Evolutionary conservation across 192 early-diverging fungal species (phyloP), one percentile per base, ranked within the genome.

Genomic region (Rhizophagus clarus): DNA sequence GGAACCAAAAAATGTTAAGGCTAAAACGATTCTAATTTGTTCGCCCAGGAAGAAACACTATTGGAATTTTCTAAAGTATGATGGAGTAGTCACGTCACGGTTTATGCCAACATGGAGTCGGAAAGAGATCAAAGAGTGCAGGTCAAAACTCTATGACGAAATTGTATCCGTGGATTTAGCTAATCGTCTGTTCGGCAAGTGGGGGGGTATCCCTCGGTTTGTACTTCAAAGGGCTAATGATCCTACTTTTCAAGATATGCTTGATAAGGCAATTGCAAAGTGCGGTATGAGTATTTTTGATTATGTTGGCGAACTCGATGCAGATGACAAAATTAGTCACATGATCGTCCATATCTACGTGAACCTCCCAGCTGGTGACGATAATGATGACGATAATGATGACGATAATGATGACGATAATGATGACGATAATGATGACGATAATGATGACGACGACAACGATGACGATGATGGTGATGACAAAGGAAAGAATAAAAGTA

Each of bases 11-110:
- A 3, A 61, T 5, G 24, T 31, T 62, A 20, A 62, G 0, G 74
- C 74, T 14, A 76, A 76, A 47, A 76, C 74, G 62, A 62, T 76
- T 76, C 74, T 76, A n/a, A 9, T 73, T 14, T 76, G 74, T 40
- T 76, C 74, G 11, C 71, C 71, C 12, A 42, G 11, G 14, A 72
- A 49, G 40, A 9, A 24, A 1, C 51, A 62, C 61, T 61, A 76
- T 42, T 7, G 4, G 34, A 32, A 68, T 15, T 56, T 56, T 56
- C 0, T 4, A 20, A 56, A 56, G 17, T 56, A 56, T 56, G 17
- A 6, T 3, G 17, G 51, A 20, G 5, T 12, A 45, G 10, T 6
- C 0, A 56, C 51, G 22, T 0, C 1, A 56, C 15, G 51, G 17
- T 56, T 6, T 56, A 56, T 56, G 51, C 51, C 51, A 5, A 56